phyloP scores from a whole-genome alignment of 2,329 filamentous ascomycete genomes.

The Ophiocordyceps polyrhachis-furcata region DNA sequence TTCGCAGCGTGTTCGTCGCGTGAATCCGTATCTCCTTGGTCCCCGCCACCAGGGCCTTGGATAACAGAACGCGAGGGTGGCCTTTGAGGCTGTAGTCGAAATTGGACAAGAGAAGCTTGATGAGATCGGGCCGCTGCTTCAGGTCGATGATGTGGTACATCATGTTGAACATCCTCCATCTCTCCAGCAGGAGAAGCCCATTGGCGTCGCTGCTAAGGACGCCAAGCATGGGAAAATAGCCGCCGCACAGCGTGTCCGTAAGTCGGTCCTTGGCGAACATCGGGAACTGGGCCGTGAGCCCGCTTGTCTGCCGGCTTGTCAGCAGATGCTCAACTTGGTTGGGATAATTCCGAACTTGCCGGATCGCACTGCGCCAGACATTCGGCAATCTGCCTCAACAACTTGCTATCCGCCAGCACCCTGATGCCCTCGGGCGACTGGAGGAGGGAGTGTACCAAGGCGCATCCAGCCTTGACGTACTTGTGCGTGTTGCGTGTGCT shows the following conservation, averaged over 20 bases:
- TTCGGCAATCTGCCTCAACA: conserved; percentile 84
- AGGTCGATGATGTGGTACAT: conserved; percentile 96
- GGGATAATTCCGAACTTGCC: conserved; percentile 27
- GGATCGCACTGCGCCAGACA: conserved; percentile 90
- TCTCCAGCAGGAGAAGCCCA: conserved; percentile 75
- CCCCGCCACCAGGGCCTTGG: conserved; percentile 81
- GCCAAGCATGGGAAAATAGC: conserved; percentile 87
- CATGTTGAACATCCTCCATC: conserved; percentile 99
- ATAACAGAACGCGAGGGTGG: conserved; percentile 79
- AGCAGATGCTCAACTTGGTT: conserved; percentile 5
- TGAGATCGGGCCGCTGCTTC: conserved; percentile 75
- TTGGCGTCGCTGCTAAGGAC: conserved; percentile 66
- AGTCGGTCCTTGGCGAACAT: conserved; percentile 79
- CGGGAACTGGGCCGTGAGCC: conserved; percentile 62
- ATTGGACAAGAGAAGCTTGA: conserved; percentile 71
- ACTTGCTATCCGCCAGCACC: conserved; percentile 80
- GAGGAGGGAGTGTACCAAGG: conserved; percentile 68
- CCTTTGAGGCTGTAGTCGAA: conserved; percentile 84
- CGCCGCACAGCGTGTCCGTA: conserved; percentile 69
- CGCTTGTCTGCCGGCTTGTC: conserved; percentile 33
- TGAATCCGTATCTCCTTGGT: conserved; percentile 85
- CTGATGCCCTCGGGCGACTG: conserved; percentile 70
- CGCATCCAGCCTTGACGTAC: conserved; percentile 79
- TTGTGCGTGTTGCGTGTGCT: conserved; percentile 89
- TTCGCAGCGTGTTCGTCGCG: conserved; percentile 68